Conservation (phyloP, 129 eudicot species). For the Deinandra increscens region DNA sequence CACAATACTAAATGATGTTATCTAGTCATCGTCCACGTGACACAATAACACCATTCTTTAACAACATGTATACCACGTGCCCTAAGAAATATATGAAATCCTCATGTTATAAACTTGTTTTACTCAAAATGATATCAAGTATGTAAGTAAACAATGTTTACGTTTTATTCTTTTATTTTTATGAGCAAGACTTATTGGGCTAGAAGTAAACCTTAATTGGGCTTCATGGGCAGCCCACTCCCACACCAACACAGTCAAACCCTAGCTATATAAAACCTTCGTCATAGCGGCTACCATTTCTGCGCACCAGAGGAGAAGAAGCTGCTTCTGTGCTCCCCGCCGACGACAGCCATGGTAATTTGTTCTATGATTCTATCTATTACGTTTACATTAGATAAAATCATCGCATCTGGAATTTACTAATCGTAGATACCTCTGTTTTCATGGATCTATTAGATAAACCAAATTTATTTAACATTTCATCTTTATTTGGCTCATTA, state of each 20-base stretch:
- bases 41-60: too few species aligned
- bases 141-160: too few species aligned
- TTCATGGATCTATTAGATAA: not conserved
- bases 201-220: not conserved
- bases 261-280: slow-evolving; percentile 14
- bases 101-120: too few species aligned
- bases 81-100: too few species aligned
- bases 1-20: too few species aligned
- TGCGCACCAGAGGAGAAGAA: slow-evolving; percentile 14
- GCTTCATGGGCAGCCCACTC: slow-evolving; percentile 5
- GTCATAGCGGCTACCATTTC: not conserved
- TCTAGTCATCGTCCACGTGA: too few species aligned
- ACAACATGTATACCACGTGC: too few species aligned
- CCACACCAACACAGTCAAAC: slow-evolving; percentile 2
- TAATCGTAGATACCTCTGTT: not conserved
- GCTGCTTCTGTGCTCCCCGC: slow-evolving; percentile 12
- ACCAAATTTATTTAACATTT: not conserved
- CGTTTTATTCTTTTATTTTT: too few species aligned
- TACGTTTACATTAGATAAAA: not conserved
- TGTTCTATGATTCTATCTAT: not conserved
- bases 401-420: not conserved
- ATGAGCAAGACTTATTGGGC: not conserved
- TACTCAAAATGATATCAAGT: too few species aligned
- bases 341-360: slow-evolving; percentile 24
- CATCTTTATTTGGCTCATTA: not conserved